Base-by-base conservation (phyloP, 2,329 filamentous ascomycete genomes). In the Knufia petricola region DNA sequence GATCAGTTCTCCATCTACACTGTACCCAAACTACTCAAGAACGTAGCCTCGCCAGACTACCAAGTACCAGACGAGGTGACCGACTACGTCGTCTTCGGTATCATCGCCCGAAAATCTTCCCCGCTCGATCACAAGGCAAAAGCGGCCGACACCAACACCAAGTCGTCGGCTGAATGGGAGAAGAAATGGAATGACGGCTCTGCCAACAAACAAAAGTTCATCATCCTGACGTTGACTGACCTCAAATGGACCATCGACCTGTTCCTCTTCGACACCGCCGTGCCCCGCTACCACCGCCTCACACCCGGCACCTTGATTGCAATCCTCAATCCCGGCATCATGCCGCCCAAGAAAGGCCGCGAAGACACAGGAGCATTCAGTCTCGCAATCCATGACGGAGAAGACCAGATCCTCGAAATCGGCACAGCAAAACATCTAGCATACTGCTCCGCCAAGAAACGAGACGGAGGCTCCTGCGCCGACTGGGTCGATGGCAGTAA, bases 251-350 rank as follows among this genome's bases (percentile, higher is more conserved):
- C 95, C 58, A 66, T 98, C 10, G 89, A 96, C 55, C 76, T 96
- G 36, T 96, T 88, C 59, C 77, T 98, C 12, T 98, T 98, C 66
- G 85, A 86, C 59, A 81, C 84, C 0, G 94, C 87, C 4, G 95
- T 96, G 59, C 83, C 86, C 13, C 81, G 85, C 48, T 98, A 92
- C 69, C 96, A 90, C 84, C 94, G 94, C 62, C 72, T 96, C n/a
- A 82, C 82, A 0, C 78, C 87, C 1, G 92, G 92, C n/a, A 95
- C 89, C 0, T 77, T 96, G 1, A 74, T 98, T 49, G 92, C 90
- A 3, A 85, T 98, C 21, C 73, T 98, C 24, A 98, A 98, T 61
- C 92, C 92, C 1, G 81, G 74, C 15, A 84, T 96, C 58, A 86
- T 98, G 81, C 87, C 90, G 2, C 90, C 90, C 0, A 84, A 85